Evolutionary conservation across 2,329 filamentous ascomycete species (phyloP), one percentile per base, ranked within the genome.

Genomic region (Didymella lethalis): DNA sequence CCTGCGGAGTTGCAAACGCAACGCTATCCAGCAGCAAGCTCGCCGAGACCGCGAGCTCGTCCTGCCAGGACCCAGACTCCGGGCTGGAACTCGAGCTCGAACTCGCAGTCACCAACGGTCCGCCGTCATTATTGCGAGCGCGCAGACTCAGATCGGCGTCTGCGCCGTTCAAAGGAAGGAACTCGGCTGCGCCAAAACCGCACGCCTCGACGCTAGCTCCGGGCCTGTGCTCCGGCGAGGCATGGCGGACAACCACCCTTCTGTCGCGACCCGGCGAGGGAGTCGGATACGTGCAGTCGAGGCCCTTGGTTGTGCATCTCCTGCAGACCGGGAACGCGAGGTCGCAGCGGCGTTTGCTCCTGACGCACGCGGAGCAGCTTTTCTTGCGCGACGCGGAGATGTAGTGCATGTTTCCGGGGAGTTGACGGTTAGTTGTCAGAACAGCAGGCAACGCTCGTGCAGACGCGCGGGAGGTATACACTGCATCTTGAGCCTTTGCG

Each of bases 371-470:
- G 38, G 58, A 51, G 60, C 72, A 75, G 57, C 67, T 70, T 56
- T 73, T 75, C 50, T 66, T 69, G 46, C 72, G 66, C 16, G 72
- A 73, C 7, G 68, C 66, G 25, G 70, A 73, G 29, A 74, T 72
- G 64, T 73, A 73, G 38, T 59, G 49, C 34, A 48, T 51, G 12
- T 20, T 50, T 32, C 32, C 47, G 46, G 36, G 32, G 32, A 54
- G 20, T 34, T 25, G 29, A 44, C 7, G 36, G n/a, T n/a, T n/a
- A 20, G 8, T 5, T 10, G 16, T 40, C 18, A 40, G 20, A n/a
- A 36, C 5, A n/a, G 36, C 16, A 18, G 18, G 34, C 36, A 31
- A 44, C 12, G 10, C 7, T 47, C 26, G 10, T 25, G 18, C 31
- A 36, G 7, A 32, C 43, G 43, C 50, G 25, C 14, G n/a, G 31